Conservation (phyloP, 345 rosid genomes). For the Kernera saxatilis region DNA sequence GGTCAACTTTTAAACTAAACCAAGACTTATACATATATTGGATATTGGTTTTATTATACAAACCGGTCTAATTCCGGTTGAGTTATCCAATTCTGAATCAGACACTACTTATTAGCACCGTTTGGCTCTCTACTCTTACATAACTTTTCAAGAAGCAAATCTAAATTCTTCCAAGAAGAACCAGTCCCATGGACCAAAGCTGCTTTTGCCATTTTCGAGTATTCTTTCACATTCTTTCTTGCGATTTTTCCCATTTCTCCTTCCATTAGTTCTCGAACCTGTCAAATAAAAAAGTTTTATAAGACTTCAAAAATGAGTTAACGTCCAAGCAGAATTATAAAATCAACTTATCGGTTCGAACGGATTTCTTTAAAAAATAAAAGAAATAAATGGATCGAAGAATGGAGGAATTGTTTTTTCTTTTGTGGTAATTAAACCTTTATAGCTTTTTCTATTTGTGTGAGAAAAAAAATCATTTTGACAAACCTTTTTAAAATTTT, state of each 20-base stretch:
- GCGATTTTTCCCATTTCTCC: conserved; percentile 46
- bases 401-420: neutral
- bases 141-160: conserved; percentile 32
- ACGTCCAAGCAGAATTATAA: neutral
- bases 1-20: neutral
- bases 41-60: neutral
- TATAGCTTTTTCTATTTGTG: too few species aligned
- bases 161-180: conserved; percentile 58
- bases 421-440: neutral
- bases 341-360: neutral
- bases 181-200: conserved; percentile 51
- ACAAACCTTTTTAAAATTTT: too few species aligned
- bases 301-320: neutral
- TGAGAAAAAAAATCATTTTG: too few species aligned
- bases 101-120: neutral
- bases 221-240: conserved; percentile 40
- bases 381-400: neutral
- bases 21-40: neutral
- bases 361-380: neutral
- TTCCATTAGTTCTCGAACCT: conserved; percentile 60
- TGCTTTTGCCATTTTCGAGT: conserved; percentile 40
- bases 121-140: conserved; percentile 16
- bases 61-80: neutral
- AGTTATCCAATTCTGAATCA: neutral
- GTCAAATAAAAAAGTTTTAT: neutral